Percentiles rank a stretch among this genome's conserved stretches.
Conservation (phyloP, 495 filamentous ascomycete species). For the Penicillium cinerascens region DNA sequence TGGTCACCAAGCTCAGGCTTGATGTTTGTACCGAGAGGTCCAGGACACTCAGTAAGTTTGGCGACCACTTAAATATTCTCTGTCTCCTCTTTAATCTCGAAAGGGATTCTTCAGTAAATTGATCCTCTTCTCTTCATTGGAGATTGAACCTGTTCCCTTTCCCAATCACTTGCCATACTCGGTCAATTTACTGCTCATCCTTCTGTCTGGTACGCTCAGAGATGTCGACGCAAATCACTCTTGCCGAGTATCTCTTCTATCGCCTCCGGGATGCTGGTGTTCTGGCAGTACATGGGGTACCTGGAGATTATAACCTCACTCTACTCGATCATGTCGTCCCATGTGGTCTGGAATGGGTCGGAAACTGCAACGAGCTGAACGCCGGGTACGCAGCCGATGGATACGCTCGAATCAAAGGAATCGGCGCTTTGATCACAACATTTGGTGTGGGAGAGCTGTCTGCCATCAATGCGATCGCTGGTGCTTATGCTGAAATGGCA, state of each 20-base stretch:
- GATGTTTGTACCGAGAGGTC: too few relatives aligned
- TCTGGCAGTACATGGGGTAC: conserved; percentile 9
- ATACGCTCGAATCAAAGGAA: conserved; percentile 67
- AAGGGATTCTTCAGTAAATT: too few relatives aligned
- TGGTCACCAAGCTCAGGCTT: too few relatives aligned
- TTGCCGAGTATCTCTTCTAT: conserved; percentile 14
- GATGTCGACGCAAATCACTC: not conserved
- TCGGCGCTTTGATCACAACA: conserved; percentile 66
- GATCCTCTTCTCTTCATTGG: too few relatives aligned
- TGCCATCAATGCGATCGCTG: conserved; percentile 65
- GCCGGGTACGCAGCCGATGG: conserved; percentile 76
- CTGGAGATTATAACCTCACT: conserved; percentile 68
- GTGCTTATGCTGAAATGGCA: conserved; percentile 65
- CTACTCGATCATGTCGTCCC: conserved; percentile 61
- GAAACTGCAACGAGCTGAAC: conserved; percentile 74
- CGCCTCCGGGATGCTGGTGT: conserved; percentile 5
- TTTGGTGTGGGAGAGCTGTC: conserved; percentile 75
- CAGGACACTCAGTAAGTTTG: too few relatives aligned
- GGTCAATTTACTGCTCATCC: too few relatives aligned
- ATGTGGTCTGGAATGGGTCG: conserved; percentile 62
- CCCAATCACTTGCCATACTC: too few relatives aligned
- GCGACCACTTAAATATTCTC: too few relatives aligned
- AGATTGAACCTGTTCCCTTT: too few relatives aligned
- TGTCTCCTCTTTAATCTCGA: too few relatives aligned
- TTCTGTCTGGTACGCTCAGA: too few relatives aligned